Evolutionary conservation across 176 grass and related monocot species (phyloP), one percentile per base, ranked within the genome.

Genomic region (Rhynchospora tenuis): DNA sequence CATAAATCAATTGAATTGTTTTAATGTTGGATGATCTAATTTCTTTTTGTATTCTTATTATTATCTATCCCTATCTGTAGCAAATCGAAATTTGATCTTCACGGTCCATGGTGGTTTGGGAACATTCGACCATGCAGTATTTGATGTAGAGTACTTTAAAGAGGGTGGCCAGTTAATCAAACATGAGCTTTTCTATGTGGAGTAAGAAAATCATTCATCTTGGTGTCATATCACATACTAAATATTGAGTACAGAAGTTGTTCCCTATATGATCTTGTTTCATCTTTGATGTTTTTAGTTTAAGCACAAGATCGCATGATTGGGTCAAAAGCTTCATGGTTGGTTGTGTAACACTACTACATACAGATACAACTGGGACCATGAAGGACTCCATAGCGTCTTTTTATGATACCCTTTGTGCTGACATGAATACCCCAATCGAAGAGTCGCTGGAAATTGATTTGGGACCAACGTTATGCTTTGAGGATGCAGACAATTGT

Each of bases 51-150:
- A 72, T 68, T 38, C 24, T 72, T 9, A 47, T 47, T 46, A 12
- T 23, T 46, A 47, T 64, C 14, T 46, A 47, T 64, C 14, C 14
- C 15, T 13, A 5, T 62, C 43, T 46, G 33, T 52, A 68, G 65
- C 44, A 71, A 72, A 56, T 28, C 60, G 82, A 9, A 78, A 73
- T 6, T 23, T 85, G 74, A 44, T 62, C 62, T 78, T 85, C 27
- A 19, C 28, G 2, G 50, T 88, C 29, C 87, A 88, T 73, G 87
- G 87, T 13, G 81, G 33, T n/a, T 20, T 79, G 8, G 73, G 63
- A 65, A 73, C 28, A 46, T 85, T 88, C 33, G 43, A 71, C 5
- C 87, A 88, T 63, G 87, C 87, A n/a, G 83, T 88, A 3, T 84
- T 88, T 54, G 74, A 88, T 24, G 57, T 80, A n/a, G 82, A 84